phyloP scores from a whole-genome alignment of 2,329 filamentous ascomycete genomes.

The Talaromyces amestolkiae region DNA sequence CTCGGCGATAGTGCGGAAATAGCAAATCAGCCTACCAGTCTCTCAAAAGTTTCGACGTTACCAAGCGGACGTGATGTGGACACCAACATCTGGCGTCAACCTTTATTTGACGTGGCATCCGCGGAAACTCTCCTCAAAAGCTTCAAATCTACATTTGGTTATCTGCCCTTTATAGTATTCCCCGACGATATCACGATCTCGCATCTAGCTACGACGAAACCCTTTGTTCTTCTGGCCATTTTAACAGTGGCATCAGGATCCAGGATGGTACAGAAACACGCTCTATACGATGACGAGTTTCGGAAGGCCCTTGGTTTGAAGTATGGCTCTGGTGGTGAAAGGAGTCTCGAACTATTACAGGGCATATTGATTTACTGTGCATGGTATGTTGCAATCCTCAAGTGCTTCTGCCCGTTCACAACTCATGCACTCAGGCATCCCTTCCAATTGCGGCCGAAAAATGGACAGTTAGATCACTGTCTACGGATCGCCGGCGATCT shows the following conservation, averaged over 20 bases:
- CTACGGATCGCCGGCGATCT: constrained; percentile 6
- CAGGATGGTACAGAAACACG: constrained; percentile 17
- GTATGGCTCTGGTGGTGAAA: constrained; percentile 16
- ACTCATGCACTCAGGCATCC: constrained; percentile 12
- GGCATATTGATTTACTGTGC: constrained; percentile 17
- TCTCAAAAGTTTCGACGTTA: background rate
- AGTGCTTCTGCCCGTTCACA: background rate
- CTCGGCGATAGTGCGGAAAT: background rate
- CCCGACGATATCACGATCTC: constrained; percentile 4
- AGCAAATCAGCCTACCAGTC: background rate
- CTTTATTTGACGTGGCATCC: constrained; percentile 18
- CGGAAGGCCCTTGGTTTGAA: constrained; percentile 18
- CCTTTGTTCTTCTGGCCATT: constrained; percentile 13
- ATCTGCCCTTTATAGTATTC: constrained; percentile 8
- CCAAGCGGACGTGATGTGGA: background rate
- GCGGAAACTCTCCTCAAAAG: constrained; percentile 15
- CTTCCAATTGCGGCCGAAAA: constrained; percentile 16
- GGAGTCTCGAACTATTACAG: constrained; percentile 13
- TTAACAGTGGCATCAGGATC: constrained; percentile 16
- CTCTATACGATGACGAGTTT: constrained; percentile 18
- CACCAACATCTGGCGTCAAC: constrained; percentile 14
- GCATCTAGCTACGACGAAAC: constrained; percentile 11
- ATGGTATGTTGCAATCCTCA: constrained; percentile 1
- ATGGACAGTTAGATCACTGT: constrained; percentile 8
- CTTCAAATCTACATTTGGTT: constrained; percentile 10